Conservation (phyloP, 768 basidiomycete species). For the Russula vinacea region DNA sequence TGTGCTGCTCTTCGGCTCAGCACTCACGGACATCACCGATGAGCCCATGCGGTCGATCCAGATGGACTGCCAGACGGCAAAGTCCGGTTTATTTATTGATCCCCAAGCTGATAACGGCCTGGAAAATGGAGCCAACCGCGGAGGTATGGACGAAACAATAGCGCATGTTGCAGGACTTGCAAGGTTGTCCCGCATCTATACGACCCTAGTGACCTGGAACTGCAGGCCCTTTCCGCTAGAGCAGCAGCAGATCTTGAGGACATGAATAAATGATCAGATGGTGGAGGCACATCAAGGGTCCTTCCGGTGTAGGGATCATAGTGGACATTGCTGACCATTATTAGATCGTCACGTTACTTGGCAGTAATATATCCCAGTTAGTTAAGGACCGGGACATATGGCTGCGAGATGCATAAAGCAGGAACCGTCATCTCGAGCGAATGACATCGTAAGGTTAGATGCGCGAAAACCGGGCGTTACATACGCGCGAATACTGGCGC, state of each 20-base stretch:
- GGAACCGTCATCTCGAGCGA: slow-evolving; percentile 8
- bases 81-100: not conserved
- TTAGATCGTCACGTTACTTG: not conserved
- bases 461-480: slow-evolving; percentile 16
- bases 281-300: not conserved
- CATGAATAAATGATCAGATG: not conserved
- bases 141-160: not conserved
- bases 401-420: slow-evolving; percentile 1
- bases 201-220: not conserved
- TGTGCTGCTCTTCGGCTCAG: not conserved
- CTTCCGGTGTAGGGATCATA: not conserved
- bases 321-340: too few species aligned
- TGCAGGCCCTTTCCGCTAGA: not conserved
- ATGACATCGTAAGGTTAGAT: not conserved
- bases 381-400: slow-evolving; percentile 4
- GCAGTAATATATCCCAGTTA: slow-evolving; percentile 12
- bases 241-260: not conserved
- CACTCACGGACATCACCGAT: not conserved
- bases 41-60: not conserved
- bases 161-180: not conserved
- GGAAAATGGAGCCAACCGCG: not conserved
- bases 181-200: not conserved
- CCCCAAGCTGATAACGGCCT: not conserved
- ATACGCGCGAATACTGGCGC: slow-evolving; percentile 4
- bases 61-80: not conserved